Percentiles rank a stretch among this genome's conserved stretches.
These are phyloP conservation scores for Lantana camara DNA, from an alignment of 257 asterid genomes.

Conservation along the genomic window DNA sequence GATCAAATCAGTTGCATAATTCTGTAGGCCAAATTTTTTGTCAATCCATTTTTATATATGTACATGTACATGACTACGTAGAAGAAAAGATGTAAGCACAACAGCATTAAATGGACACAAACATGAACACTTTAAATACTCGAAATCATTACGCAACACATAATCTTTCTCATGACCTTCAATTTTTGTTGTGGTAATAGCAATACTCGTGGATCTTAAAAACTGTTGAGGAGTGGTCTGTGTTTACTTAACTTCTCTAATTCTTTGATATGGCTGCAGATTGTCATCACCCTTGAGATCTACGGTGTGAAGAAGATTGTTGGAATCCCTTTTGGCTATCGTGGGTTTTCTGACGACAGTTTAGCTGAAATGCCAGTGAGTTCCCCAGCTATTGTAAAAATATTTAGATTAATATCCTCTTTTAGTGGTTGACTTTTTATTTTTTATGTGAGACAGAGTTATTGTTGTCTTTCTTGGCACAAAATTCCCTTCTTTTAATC, in stretches of 20 bases:
- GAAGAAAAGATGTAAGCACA: neutral
- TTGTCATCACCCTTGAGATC: constrained; percentile 86
- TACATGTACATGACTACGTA: neutral
- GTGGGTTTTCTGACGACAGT: constrained; percentile 73
- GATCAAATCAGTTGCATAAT: constrained; percentile 10
- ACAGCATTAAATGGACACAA: constrained; percentile 17
- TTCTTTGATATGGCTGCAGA: constrained; percentile 48
- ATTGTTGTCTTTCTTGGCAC: neutral
- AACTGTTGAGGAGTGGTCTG: constrained; percentile 13
- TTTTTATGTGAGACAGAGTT: neutral
- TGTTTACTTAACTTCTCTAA: constrained; percentile 9
- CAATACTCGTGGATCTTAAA: constrained; percentile 2
- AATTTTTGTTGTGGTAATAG: neutral
- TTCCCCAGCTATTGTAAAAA: constrained; percentile 28
- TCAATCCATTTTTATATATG: neutral
- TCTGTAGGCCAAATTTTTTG: neutral
- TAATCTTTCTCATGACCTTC: constrained; percentile 16
- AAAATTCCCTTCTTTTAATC: neutral
- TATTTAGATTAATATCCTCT: neutral
- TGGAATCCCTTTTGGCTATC: constrained; percentile 96
- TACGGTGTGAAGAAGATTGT: constrained; percentile 83
- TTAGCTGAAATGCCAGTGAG: constrained; percentile 69
- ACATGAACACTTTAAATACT: neutral
- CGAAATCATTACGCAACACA: neutral
- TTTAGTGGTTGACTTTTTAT: neutral